Percentiles rank a stretch among this genome's conserved stretches.
These are phyloP conservation scores for Cystobasidium tubakii DNA, from an alignment of 768 basidiomycete genomes.

Conservation along the genomic window DNA sequence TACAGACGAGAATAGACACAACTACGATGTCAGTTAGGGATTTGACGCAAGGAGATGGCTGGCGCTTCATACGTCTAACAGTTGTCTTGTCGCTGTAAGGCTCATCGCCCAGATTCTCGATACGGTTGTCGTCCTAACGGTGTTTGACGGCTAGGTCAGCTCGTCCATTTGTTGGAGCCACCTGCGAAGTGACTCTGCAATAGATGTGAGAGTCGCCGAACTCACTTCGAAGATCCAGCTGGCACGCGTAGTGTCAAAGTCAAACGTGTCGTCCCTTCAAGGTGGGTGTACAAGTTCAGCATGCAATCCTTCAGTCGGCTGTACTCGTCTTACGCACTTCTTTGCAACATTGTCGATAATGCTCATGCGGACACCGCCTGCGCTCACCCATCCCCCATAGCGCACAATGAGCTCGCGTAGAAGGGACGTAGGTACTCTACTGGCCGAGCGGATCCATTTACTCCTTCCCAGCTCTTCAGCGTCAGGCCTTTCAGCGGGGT, in stretches of 20 bases:
- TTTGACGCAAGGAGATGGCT: too few species aligned
- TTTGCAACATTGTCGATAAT: conserved; percentile 66
- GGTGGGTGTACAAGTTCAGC: too few species aligned
- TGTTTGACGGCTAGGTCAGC: background rate
- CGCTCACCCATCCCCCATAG: conserved; percentile 65
- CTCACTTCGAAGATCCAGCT: conserved; percentile 43
- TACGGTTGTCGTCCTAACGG: conserved; percentile 40
- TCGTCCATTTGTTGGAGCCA: too few species aligned
- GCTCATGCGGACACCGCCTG: conserved; percentile 68
- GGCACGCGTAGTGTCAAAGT: conserved; percentile 45
- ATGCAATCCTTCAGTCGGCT: conserved; percentile 31
- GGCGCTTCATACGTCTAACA: background rate
- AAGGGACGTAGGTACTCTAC: conserved; percentile 62
- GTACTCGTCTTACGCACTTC: conserved; percentile 2
- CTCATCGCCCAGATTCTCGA: conserved; percentile 39
- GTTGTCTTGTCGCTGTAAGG: background rate
- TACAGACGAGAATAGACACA: too few species aligned
- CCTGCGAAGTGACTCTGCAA: too few species aligned
- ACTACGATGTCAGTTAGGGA: too few species aligned
- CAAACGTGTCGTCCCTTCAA: conserved; percentile 45
- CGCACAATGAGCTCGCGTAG: conserved; percentile 75
- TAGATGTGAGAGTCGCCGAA: background rate
- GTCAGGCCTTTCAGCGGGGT: conserved; percentile 69
- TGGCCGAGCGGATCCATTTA: conserved; percentile 78
- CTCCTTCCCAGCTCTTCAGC: conserved; percentile 77